Evolutionary conservation across 805 yeast species (phyloP).

Genomic region (Kluyveromyces starmeri): DNA sequence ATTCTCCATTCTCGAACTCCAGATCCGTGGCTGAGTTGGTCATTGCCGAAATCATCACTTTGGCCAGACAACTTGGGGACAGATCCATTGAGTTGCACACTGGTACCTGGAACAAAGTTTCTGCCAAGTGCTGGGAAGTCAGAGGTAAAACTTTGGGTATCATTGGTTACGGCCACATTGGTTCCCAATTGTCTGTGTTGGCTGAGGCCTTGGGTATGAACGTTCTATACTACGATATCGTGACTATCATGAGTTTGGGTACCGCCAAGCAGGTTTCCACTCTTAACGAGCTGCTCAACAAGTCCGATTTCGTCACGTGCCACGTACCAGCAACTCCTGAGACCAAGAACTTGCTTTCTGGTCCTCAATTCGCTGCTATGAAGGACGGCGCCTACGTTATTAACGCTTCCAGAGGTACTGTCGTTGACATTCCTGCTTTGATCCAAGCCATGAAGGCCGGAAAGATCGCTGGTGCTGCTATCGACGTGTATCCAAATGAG

Average conservation of each 20-base stretch:
- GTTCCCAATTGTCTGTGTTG: conserved; percentile 89
- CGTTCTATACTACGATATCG: conserved; percentile 84
- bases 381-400: conserved; percentile 90
- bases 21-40: conserved; percentile 98
- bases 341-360: conserved; percentile 80
- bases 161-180: conserved; percentile 97
- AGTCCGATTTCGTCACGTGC: conserved; percentile 81
- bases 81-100: conserved; percentile 92
- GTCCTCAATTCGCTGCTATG: conserved; percentile 92
- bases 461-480: conserved; percentile 92
- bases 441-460: conserved; percentile 87
- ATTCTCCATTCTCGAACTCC: conserved; percentile 97
- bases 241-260: conserved; percentile 93
- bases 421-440: conserved; percentile 90
- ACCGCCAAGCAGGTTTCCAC: conserved; percentile 88
- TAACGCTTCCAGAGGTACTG: conserved; percentile 97
- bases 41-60: conserved; percentile 84
- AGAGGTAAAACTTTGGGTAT: conserved; percentile 98
- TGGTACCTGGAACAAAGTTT: conserved; percentile 96
- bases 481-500: conserved; percentile 94
- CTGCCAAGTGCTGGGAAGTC: conserved; percentile 95
- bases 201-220: conserved; percentile 98
- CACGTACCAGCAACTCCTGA: conserved; percentile 95
- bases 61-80: conserved; percentile 96
- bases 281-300: conserved; percentile 68